phyloP scores from a whole-genome alignment of 768 basidiomycete species.

The Kwoniella mangroviensis region DNA sequence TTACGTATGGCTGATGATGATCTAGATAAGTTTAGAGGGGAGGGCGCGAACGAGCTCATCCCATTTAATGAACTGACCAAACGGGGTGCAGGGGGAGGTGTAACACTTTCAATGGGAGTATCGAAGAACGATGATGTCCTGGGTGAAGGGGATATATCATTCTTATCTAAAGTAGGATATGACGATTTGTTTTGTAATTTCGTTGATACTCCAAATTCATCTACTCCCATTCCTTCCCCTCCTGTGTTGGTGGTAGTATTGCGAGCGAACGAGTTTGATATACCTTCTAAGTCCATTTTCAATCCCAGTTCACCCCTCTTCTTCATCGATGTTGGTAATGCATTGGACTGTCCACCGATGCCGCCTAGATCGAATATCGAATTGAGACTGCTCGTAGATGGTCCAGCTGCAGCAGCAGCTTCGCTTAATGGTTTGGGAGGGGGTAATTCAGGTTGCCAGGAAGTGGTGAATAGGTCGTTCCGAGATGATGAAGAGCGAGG shows the following conservation, averaged over 20 bases:
- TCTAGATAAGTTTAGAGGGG: slow-evolving; percentile 34
- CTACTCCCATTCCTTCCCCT: slow-evolving; percentile 3
- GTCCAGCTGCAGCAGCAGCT: neutral
- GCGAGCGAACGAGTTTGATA: neutral
- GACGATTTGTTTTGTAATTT: neutral
- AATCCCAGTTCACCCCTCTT: slow-evolving; percentile 13
- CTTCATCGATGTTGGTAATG: slow-evolving; percentile 4
- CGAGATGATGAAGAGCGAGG: slow-evolving; percentile 25
- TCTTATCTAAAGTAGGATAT: slow-evolving; percentile 1
- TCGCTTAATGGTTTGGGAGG: slow-evolving; percentile 25
- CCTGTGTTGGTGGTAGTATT: neutral
- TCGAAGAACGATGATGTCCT: slow-evolving; percentile 39
- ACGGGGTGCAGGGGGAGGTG: slow-evolving; percentile 19
- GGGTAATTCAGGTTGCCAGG: slow-evolving; percentile 28
- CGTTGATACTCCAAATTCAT: slow-evolving; percentile 17
- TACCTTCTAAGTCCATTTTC: slow-evolving; percentile 21
- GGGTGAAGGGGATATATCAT: slow-evolving; percentile 12
- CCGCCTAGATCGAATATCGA: slow-evolving; percentile 11
- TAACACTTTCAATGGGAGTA: slow-evolving; percentile 11
- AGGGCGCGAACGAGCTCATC: slow-evolving; percentile 28
- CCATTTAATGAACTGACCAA: slow-evolving; percentile 1
- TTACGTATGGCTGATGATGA: slow-evolving; percentile 25
- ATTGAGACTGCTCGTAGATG: neutral
- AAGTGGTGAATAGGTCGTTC: slow-evolving; percentile 35
- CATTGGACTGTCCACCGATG: slow-evolving; percentile 2